These are phyloP conservation scores for Fomitopsis pulvina DNA, from an alignment of 768 basidiomycete genomes.

Conservation along the genomic window DNA sequence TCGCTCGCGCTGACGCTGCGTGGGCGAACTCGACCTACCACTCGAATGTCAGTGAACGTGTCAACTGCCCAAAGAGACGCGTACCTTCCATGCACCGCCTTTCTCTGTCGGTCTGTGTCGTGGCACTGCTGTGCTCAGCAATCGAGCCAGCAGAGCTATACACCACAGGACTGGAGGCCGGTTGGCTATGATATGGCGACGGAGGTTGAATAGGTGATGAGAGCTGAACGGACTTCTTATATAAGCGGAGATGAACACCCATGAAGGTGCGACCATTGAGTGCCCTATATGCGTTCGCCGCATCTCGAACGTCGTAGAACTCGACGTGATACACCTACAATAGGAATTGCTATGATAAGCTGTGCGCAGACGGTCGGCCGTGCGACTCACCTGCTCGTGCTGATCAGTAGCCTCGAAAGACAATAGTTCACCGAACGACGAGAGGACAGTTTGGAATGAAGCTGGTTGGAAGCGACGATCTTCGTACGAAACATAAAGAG, in stretches of 20 bases:
- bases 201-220: neutral
- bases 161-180: neutral
- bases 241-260: slow-evolving; percentile 44
- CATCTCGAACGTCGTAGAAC: slow-evolving; percentile 60
- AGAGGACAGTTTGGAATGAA: slow-evolving; percentile 22
- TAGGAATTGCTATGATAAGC: neutral
- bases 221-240: slow-evolving; percentile 20
- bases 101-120: neutral
- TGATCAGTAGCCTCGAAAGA: slow-evolving; percentile 13
- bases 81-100: neutral
- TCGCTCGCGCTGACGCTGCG: slow-evolving; percentile 25
- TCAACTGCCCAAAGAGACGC: neutral
- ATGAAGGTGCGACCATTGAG: slow-evolving; percentile 45
- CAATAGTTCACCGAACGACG: slow-evolving; percentile 28
- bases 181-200: neutral
- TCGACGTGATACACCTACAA: slow-evolving; percentile 49
- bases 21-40: slow-evolving; percentile 20
- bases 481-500: slow-evolving; percentile 43
- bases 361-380: slow-evolving; percentile 4
- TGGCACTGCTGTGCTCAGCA: neutral
- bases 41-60: slow-evolving; percentile 6
- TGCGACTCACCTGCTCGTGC: slow-evolving; percentile 12
- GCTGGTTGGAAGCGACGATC: slow-evolving; percentile 14
- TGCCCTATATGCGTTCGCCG: slow-evolving; percentile 41
- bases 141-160: neutral